Base-by-base conservation (phyloP, 495 filamentous ascomycete genomes). In the Trichocladium antarcticum region DNA sequence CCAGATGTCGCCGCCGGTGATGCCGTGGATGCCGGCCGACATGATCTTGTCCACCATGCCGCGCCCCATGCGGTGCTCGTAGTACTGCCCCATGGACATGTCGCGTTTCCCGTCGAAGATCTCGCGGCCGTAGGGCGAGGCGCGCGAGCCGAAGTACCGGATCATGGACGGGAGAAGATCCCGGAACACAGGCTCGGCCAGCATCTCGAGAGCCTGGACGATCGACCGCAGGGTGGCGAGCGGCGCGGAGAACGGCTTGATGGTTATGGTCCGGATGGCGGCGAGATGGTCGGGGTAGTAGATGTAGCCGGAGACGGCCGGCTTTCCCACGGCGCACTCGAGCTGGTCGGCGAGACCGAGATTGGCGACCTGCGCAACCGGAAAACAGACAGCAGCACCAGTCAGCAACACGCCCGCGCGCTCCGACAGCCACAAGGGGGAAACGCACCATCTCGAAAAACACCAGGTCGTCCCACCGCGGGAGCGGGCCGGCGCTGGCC, bases 271-370 rank as follows among this genome's bases (percentile, higher is more conserved):
- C 65, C 63, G 14, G 85, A 87, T 52, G 90, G 55, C 34, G 37
- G 92, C 86, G 22, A 99, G 76, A 57, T 81, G 87, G 59, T 96
- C 85, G 4, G 89, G 87, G 57, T 93, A 95, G 73, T 95, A 97
- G 42, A 98, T 75, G 61, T 76, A 98, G n/a, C 87, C 83, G 52
- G 82, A 82, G 44, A 60, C 59, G 11, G 78, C 71, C 6, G 42
- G 49, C 2, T 49, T 49, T 74, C 74, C 0, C 68, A 69, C 1
- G 70, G 46, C 59, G 42, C 16, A 31, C 71, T 77, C 20, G 59
- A 92, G 51, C 50, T 87, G 71, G 38, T 80, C 57, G 15, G 70
- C 55, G 39, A 98, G 63, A 11, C 65, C 72, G 15, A 96, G 67
- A 10, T 78, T 70, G 29, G 68, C 55, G 39, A 92, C 68, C 88